Base-by-base conservation (phyloP, 495 filamentous ascomycete genomes). In the Aspergillus coremiiformis region DNA sequence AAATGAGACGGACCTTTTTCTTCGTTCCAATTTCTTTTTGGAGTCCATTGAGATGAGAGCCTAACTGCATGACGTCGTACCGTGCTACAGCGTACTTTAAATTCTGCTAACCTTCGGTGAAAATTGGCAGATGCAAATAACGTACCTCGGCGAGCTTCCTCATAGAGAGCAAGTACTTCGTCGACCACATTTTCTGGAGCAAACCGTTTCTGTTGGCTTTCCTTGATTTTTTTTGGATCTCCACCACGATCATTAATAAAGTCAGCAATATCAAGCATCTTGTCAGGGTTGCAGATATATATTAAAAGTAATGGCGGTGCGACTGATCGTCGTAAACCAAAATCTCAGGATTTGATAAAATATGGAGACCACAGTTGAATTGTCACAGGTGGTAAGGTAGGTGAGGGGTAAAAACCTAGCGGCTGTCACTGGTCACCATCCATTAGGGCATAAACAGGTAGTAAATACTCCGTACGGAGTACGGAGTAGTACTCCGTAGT, bases 21-120 rank as follows among this genome's bases (percentile, higher is more conserved):
- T 91, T 95, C 54, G 78, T 75, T 15, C 87, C 90, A 62, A 97
- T 95, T 63, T 90, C 79, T 70, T 94, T 96, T 63, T 93, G 87
- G 15, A 88, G 77, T 10, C 78, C 81, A 70, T 97, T 98, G 66
- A 95, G 87, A 72, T 85, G 83, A 58, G 83, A 81, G 51, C 82
- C 82, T 51, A 94, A 81, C 59, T 93, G 86, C 19, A 82, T 85
- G 15, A 85, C 86, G 26, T 78, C 80, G 66, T 96, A 97, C 52
- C 86, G 80, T 23, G 87, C 84, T 87, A 67, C 33, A 57, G 17
- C 7, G 48, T 5, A n/a, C 35, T 20, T 51, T 22, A 63, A 41
- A 10, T 53, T 45, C 14, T 43, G 26, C 26, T 11, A 29, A 9
- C 22, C 12, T 33, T 26, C 19, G 30, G 8, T 21, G 17, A 9